These are phyloP conservation scores for Plectosphaerella cucumerina DNA, from an alignment of 2,329 filamentous ascomycete genomes.

Conservation along the genomic window DNA sequence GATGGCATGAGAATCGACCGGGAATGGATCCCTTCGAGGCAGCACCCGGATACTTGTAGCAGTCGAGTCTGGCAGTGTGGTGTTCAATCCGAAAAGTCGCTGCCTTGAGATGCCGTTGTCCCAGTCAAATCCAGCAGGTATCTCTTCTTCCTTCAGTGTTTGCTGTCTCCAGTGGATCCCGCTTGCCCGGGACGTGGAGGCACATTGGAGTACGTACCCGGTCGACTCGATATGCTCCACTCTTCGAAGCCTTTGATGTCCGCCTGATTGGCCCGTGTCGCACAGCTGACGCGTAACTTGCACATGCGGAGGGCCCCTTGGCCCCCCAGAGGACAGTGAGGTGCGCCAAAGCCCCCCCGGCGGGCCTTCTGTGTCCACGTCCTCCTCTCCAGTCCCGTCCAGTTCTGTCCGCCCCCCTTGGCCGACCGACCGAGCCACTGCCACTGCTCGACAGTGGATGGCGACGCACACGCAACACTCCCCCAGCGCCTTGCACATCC, in stretches of 20 bases:
- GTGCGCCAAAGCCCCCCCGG: neutral
- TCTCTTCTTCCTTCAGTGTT: too few species aligned
- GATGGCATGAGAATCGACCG: too few species aligned
- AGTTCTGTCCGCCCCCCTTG: conserved; percentile 1
- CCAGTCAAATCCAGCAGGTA: too few species aligned
- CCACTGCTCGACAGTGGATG: neutral
- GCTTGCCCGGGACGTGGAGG: too few species aligned
- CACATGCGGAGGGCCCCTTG: conserved; percentile 12
- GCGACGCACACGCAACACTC: conserved; percentile 2
- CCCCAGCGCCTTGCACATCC: neutral
- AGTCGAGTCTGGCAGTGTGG: too few species aligned
- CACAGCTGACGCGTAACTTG: conserved; percentile 26
- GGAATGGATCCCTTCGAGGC: too few species aligned
- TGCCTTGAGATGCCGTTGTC: too few species aligned
- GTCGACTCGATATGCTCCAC: conserved; percentile 9
- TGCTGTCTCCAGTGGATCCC: too few species aligned
- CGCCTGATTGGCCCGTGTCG: conserved; percentile 17
- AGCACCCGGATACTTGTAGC: too few species aligned
- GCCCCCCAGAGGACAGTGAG: conserved; percentile 1
- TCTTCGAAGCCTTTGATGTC: neutral
- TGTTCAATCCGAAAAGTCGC: too few species aligned
- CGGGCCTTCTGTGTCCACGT: neutral
- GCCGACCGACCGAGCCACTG: neutral
- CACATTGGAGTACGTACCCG: conserved; percentile 8
- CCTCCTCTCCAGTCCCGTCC: neutral